Conservation (phyloP, 495 filamentous ascomycete species). For the Paragyromitra xinjiangensis region DNA sequence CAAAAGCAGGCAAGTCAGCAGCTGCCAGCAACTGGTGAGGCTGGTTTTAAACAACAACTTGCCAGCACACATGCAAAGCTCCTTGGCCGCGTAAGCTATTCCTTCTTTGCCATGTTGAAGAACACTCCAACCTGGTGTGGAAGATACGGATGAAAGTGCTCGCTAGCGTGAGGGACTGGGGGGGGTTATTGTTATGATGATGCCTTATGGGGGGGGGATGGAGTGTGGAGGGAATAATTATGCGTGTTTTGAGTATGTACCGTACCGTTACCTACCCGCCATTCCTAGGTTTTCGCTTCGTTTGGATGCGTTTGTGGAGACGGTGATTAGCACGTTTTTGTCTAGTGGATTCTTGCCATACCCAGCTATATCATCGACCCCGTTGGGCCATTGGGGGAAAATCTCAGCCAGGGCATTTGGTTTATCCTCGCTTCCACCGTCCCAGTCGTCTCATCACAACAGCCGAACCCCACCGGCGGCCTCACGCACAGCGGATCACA, state of each 20-base stretch:
- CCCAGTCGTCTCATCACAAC: slow-evolving; percentile 50
- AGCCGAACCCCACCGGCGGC: slow-evolving; percentile 57
- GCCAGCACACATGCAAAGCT: slow-evolving; percentile 53
- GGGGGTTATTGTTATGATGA: slow-evolving; percentile 22
- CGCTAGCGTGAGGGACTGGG: slow-evolving; percentile 8
- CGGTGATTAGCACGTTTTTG: slow-evolving; percentile 51
- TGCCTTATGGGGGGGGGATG: not conserved
- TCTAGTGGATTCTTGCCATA: slow-evolving; percentile 41
- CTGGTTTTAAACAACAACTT: slow-evolving; percentile 53
- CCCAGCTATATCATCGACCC: slow-evolving; percentile 29
- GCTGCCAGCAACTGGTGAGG: slow-evolving; percentile 51
- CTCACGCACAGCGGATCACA: slow-evolving; percentile 56
- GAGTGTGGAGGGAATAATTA: slow-evolving; percentile 31
- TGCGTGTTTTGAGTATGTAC: slow-evolving; percentile 49
- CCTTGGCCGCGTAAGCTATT: slow-evolving; percentile 54
- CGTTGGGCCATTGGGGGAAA: slow-evolving; percentile 8
- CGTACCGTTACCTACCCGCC: slow-evolving; percentile 34
- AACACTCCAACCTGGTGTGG: slow-evolving; percentile 38
- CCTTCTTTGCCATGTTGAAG: slow-evolving; percentile 27
- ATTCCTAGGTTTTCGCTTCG: slow-evolving; percentile 49
- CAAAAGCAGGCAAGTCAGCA: slow-evolving; percentile 47
- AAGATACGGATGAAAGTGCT: slow-evolving; percentile 25
- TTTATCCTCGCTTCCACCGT: slow-evolving; percentile 53
- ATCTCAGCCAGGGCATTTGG: slow-evolving; percentile 42
- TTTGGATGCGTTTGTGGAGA: slow-evolving; percentile 52